phyloP scores from a whole-genome alignment of 2,329 filamentous ascomycete genomes.

The Teratosphaeria viscida region DNA sequence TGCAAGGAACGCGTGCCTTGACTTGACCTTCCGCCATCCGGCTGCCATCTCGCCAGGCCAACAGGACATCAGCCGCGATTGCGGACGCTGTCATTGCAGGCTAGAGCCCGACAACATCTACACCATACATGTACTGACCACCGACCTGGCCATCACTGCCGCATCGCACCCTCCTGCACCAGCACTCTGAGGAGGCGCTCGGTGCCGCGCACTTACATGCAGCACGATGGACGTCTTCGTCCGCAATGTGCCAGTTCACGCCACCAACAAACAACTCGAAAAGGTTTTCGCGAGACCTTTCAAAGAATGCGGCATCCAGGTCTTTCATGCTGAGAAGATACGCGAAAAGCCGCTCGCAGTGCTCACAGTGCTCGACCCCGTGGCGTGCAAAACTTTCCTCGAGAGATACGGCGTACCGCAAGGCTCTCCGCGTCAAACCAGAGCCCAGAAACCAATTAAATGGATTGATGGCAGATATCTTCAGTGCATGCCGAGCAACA shows the following conservation, averaged over 20 bases:
- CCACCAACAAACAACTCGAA: conserved; percentile 33
- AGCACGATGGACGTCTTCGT: conserved; percentile 39
- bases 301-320: conserved; percentile 27
- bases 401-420: conserved; percentile 19
- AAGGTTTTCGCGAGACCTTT: conserved; percentile 32
- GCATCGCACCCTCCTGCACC: not conserved
- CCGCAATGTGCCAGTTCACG: conserved; percentile 30
- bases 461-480: conserved; percentile 15
- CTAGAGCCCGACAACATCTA: not conserved
- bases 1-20: not conserved
- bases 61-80: not conserved
- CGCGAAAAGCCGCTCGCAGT: conserved; percentile 31
- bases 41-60: not conserved
- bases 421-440: conserved; percentile 6
- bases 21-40: not conserved
- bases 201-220: not conserved
- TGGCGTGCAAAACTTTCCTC: conserved; percentile 36
- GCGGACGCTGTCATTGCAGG: not conserved
- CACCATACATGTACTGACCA: not conserved
- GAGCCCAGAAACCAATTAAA: conserved; percentile 1
- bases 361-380: conserved; percentile 35
- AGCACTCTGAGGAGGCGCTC: not conserved
- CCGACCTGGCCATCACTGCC: not conserved
- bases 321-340: conserved; percentile 37
- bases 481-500: conserved; percentile 15